Evolutionary conservation across 2,329 filamentous ascomycete genomes (phyloP).

Genomic region (Polychaeton citri): DNA sequence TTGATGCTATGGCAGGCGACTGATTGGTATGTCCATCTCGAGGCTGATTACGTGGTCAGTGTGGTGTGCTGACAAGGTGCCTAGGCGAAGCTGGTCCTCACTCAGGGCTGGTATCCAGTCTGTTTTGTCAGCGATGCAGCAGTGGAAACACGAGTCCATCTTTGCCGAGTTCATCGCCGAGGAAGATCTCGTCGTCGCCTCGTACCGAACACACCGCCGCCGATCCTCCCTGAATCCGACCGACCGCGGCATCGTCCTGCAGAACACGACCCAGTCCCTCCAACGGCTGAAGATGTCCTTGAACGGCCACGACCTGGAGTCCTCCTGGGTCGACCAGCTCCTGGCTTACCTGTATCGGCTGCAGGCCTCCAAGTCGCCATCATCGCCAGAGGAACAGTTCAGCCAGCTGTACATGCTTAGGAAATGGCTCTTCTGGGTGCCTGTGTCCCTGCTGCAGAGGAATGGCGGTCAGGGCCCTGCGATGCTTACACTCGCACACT

Average conservation of each 20-base stretch:
- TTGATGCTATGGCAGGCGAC: constrained; percentile 91
- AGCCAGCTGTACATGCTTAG: constrained; percentile 76
- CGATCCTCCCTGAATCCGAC: constrained; percentile 8
- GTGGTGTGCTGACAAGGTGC: not conserved
- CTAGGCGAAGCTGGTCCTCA: constrained; percentile 82
- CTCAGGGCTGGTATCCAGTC: constrained; percentile 84
- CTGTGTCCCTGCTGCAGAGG: constrained; percentile 67
- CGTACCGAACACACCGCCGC: constrained; percentile 8
- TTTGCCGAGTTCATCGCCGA: constrained; percentile 73
- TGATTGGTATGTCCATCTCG: constrained; percentile 54
- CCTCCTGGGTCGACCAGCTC: constrained; percentile 36
- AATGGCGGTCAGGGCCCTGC: constrained; percentile 64
- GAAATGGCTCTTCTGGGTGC: constrained; percentile 93
- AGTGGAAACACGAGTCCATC: constrained; percentile 80
- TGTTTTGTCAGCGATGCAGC: constrained; percentile 82
- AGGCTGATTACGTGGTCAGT: constrained; percentile 10
- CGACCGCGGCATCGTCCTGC: constrained; percentile 19
- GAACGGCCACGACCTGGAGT: constrained; percentile 30
- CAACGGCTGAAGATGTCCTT: constrained; percentile 32
- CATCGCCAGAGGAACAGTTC: constrained; percentile 66
- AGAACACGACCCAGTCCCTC: constrained; percentile 28
- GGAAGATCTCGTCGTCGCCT: constrained; percentile 35
- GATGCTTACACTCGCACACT: constrained; percentile 74
- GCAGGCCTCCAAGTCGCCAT: constrained; percentile 26
- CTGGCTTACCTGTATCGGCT: constrained; percentile 34